Conservation (phyloP, 176 grass and related monocot species). For the Hsuehochloa calcarea region DNA sequence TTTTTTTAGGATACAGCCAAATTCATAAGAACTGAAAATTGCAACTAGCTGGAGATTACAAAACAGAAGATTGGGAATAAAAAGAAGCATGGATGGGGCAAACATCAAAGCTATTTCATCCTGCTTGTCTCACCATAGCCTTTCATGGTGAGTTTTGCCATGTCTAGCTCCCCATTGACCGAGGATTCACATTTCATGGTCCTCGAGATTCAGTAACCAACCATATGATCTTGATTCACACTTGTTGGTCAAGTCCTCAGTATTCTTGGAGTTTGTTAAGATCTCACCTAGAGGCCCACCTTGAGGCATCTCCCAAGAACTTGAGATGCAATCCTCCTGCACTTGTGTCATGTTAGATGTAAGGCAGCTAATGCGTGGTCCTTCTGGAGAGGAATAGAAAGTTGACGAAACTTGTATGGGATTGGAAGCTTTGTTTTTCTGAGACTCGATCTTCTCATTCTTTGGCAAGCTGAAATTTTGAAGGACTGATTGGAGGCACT, state of each 20-base stretch:
- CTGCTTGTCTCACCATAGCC: neutral
- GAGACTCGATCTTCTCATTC: slow-evolving; percentile 28
- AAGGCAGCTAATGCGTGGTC: slow-evolving; percentile 19
- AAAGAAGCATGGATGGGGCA: neutral
- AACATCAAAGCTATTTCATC: slow-evolving; percentile 15
- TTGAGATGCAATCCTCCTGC: slow-evolving; percentile 57
- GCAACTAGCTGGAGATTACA: slow-evolving; percentile 28
- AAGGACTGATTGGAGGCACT: slow-evolving; percentile 55
- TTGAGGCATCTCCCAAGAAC: slow-evolving; percentile 57
- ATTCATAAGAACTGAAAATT: slow-evolving; percentile 31
- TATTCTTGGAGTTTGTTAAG: slow-evolving; percentile 54
- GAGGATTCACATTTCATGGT: slow-evolving; percentile 33
- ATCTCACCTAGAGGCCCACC: slow-evolving; percentile 75
- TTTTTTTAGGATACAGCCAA: slow-evolving; percentile 26
- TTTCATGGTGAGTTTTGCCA: slow-evolving; percentile 6
- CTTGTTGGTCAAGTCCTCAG: slow-evolving; percentile 28
- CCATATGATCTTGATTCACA: slow-evolving; percentile 44
- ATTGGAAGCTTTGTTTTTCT: slow-evolving; percentile 39
- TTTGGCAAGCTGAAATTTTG: slow-evolving; percentile 59
- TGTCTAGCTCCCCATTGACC: neutral
- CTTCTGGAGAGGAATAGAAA: slow-evolving; percentile 38
- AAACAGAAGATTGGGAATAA: slow-evolving; percentile 1
- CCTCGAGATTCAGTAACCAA: slow-evolving; percentile 47
- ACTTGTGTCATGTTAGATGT: slow-evolving; percentile 31
- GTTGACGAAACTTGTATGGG: slow-evolving; percentile 11